These are phyloP conservation scores for Miscanthus sacchariflorus DNA, from an alignment of 202 grass and related monocot genomes.

Conservation along the genomic window DNA sequence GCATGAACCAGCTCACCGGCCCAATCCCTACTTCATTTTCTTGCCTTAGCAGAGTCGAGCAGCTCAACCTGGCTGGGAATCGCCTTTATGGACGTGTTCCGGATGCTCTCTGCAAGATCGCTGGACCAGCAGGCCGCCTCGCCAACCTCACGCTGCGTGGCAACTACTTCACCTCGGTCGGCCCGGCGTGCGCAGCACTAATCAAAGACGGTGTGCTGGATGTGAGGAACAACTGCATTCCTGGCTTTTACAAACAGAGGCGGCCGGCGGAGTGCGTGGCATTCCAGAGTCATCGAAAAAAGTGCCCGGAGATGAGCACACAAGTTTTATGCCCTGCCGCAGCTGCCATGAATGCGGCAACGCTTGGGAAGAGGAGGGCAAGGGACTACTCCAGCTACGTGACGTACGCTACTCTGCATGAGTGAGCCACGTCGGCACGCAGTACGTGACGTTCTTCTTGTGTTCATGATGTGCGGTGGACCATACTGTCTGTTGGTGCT, in stretches of 20 bases:
- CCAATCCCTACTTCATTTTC: slow-evolving; percentile 65
- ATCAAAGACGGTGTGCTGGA: slow-evolving; percentile 54
- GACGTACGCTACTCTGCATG: slow-evolving; percentile 51
- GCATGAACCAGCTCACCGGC: slow-evolving; percentile 68
- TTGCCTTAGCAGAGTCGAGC: slow-evolving; percentile 66
- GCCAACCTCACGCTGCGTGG: slow-evolving; percentile 65
- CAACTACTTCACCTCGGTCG: slow-evolving; percentile 86
- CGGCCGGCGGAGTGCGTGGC: slow-evolving; percentile 56
- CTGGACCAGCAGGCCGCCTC: slow-evolving; percentile 45
- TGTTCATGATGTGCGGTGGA: too few species aligned
- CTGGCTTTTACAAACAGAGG: slow-evolving; percentile 59
- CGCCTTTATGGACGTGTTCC: slow-evolving; percentile 66
- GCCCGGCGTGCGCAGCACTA: slow-evolving; percentile 50
- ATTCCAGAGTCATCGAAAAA: slow-evolving; percentile 53
- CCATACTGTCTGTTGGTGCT: too few species aligned
- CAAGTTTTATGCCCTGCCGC: slow-evolving; percentile 26
- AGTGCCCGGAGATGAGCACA: slow-evolving; percentile 39
- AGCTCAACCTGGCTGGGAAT: slow-evolving; percentile 74
- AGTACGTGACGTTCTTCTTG: too few species aligned
- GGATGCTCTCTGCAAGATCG: slow-evolving; percentile 64
- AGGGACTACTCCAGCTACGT: slow-evolving; percentile 55
- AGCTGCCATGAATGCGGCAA: too few species aligned
- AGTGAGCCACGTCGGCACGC: too few species aligned
- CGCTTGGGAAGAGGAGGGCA: too few species aligned
- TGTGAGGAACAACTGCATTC: slow-evolving; percentile 77